These are phyloP conservation scores for Cystofilobasidium macerans DNA, from an alignment of 768 basidiomycete genomes.

Conservation along the genomic window DNA sequence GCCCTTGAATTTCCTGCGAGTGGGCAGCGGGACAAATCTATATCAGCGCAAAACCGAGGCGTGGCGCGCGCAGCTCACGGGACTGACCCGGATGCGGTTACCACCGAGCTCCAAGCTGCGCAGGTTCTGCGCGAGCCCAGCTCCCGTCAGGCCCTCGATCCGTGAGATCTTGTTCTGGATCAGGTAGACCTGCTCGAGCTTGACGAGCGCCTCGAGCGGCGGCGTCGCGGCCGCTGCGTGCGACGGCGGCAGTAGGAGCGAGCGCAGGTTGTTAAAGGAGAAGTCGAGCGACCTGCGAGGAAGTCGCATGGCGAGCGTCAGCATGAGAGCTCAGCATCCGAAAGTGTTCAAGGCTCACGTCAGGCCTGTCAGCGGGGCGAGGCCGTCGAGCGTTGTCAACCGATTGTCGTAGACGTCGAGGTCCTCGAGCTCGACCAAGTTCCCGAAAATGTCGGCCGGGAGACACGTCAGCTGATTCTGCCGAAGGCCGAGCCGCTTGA, in stretches of 20 bases:
- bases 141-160: conserved; percentile 52
- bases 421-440: conserved; percentile 64
- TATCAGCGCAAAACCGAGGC: too few species aligned
- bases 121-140: conserved; percentile 48
- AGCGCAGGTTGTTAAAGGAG: conserved; percentile 80
- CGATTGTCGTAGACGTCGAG: conserved; percentile 95
- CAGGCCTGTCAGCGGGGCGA: conserved; percentile 44
- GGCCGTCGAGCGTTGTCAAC: conserved; percentile 57
- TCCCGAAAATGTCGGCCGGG: conserved; percentile 59
- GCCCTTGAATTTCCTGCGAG: conserved; percentile 67
- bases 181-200: conserved; percentile 70
- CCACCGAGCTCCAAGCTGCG: conserved; percentile 85
- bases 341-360: conserved; percentile 31
- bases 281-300: conserved; percentile 64
- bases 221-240: conserved; percentile 43
- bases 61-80: too few species aligned
- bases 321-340: background rate
- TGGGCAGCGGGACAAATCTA: too few species aligned
- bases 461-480: conserved; percentile 71
- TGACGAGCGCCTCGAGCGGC: conserved; percentile 44
- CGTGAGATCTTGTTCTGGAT: conserved; percentile 88
- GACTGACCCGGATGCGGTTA: conserved; percentile 72
- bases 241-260: conserved; percentile 20
- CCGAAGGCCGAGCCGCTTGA: conserved; percentile 67
- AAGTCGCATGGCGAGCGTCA: background rate